Percentiles rank a stretch among this genome's conserved stretches.
These are phyloP conservation scores for Lactifluus subvellereus DNA, from an alignment of 768 basidiomycete species.

Conservation along the genomic window DNA sequence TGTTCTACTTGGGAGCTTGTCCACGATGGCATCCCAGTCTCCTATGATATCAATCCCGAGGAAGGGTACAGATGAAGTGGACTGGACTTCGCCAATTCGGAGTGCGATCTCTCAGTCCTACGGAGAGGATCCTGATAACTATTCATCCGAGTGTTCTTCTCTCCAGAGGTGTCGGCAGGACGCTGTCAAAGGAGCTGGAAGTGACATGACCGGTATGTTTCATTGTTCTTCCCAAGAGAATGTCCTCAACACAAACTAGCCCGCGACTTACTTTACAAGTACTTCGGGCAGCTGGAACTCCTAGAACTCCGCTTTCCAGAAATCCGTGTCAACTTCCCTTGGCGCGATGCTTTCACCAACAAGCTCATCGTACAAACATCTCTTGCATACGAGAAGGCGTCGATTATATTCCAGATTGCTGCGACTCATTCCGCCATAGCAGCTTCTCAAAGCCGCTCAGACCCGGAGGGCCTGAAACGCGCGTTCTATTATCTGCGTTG, in stretches of 20 bases:
- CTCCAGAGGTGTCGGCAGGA: slow-evolving; percentile 93
- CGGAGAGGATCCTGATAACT: slow-evolving; percentile 88
- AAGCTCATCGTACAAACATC: slow-evolving; percentile 94
- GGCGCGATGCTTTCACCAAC: slow-evolving; percentile 94
- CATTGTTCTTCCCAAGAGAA: slow-evolving; percentile 3
- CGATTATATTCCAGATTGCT: slow-evolving; percentile 93
- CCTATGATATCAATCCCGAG: slow-evolving; percentile 89
- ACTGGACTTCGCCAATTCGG: slow-evolving; percentile 88
- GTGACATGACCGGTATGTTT: slow-evolving; percentile 80
- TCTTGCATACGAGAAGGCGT: slow-evolving; percentile 97
- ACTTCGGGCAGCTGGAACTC: slow-evolving; percentile 97
- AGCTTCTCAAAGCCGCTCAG: slow-evolving; percentile 66
- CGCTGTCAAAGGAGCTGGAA: slow-evolving; percentile 92
- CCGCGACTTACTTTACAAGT: slow-evolving; percentile 94
- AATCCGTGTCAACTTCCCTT: slow-evolving; percentile 92
- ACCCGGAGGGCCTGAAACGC: slow-evolving; percentile 38
- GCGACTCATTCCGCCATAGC: slow-evolving; percentile 91
- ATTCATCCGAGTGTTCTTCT: slow-evolving; percentile 73
- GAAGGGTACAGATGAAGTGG: slow-evolving; percentile 95
- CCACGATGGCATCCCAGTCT: slow-evolving; percentile 65
- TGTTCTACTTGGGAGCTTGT: not conserved
- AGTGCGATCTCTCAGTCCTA: slow-evolving; percentile 86
- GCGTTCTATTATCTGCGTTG: slow-evolving; percentile 89
- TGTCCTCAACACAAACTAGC: slow-evolving; percentile 38
- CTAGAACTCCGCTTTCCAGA: slow-evolving; percentile 96